phyloP scores from a whole-genome alignment of 1,139 yeast species.

The Magnusiomyces suaveolens region DNA sequence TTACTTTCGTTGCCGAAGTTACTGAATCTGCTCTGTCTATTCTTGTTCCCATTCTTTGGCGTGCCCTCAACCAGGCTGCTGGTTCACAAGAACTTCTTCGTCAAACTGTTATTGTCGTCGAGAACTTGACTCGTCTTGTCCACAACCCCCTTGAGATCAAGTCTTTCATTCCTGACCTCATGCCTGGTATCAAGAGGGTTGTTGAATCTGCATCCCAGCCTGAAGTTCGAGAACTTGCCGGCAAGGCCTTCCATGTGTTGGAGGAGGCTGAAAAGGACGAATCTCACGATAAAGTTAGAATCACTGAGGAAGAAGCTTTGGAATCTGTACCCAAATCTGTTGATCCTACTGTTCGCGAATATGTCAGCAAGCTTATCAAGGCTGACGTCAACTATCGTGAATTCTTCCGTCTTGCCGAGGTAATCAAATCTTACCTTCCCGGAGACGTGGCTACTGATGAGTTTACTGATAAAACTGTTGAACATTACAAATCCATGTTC shows the following conservation, averaged over 20 bases:
- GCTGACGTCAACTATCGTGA: slow-evolving; percentile 84
- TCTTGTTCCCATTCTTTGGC: slow-evolving; percentile 84
- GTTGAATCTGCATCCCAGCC: slow-evolving; percentile 87
- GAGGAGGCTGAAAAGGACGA: slow-evolving; percentile 66
- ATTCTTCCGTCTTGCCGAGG: slow-evolving; percentile 62
- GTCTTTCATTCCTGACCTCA: slow-evolving; percentile 68
- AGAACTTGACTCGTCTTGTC: slow-evolving; percentile 88
- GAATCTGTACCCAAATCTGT: slow-evolving; percentile 24
- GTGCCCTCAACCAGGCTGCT: slow-evolving; percentile 79
- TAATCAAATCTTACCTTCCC: slow-evolving; percentile 33
- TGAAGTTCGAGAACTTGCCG: slow-evolving; percentile 90
- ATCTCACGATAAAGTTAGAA: slow-evolving; percentile 69
- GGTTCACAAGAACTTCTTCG: slow-evolving; percentile 93
- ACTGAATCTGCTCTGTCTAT: slow-evolving; percentile 90
- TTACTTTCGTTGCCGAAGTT: slow-evolving; percentile 96
- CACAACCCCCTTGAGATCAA: slow-evolving; percentile 90
- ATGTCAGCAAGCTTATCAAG: slow-evolving; percentile 48
- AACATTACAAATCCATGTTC: slow-evolving; percentile 54
- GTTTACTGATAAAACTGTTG: slow-evolving; percentile 41
- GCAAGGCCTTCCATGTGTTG: slow-evolving; percentile 71
- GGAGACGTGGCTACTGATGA: slow-evolving; percentile 33
- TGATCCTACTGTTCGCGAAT: slow-evolving; percentile 34
- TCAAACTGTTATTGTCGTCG: slow-evolving; percentile 93
- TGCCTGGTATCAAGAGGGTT: slow-evolving; percentile 87
- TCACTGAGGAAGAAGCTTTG: slow-evolving; percentile 46